Evolutionary conservation across 2,329 filamentous ascomycete species (phyloP).

Genomic region (Cytospora piceicola): DNA sequence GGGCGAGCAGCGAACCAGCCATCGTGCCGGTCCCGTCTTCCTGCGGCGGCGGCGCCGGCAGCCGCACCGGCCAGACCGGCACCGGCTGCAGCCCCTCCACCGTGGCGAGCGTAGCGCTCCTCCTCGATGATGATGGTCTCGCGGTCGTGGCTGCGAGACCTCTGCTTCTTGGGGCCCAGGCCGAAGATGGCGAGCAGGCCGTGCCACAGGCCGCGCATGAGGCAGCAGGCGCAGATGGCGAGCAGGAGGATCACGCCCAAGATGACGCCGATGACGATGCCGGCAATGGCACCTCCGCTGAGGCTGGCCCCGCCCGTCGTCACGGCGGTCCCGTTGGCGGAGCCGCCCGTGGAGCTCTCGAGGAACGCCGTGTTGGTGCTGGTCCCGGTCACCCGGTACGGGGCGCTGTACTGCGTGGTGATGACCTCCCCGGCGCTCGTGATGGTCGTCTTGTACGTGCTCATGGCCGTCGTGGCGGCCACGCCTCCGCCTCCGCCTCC

Average conservation of each 20-base stretch:
- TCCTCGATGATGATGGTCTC: constrained; percentile 56
- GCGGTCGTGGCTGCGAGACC: constrained; percentile 48
- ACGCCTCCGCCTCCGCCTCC: neutral
- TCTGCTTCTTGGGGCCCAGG: constrained; percentile 54
- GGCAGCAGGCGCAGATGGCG: constrained; percentile 76
- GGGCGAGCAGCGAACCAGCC: constrained; percentile 27
- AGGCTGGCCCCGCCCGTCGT: constrained; percentile 49
- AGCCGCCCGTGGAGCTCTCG: constrained; percentile 46
- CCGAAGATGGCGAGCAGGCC: constrained; percentile 64
- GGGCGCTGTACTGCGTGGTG: constrained; percentile 59
- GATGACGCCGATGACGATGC: constrained; percentile 77
- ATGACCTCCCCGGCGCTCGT: constrained; percentile 51
- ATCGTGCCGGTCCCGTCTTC: constrained; percentile 21
- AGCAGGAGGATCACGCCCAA: constrained; percentile 68
- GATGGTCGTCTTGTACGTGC: constrained; percentile 37
- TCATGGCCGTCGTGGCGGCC: constrained; percentile 44
- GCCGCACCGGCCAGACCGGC: constrained; percentile 51
- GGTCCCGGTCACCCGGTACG: constrained; percentile 57
- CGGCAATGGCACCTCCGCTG: constrained; percentile 75
- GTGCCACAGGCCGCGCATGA: constrained; percentile 64
- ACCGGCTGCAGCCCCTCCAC: constrained; percentile 51
- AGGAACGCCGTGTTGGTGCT: constrained; percentile 59
- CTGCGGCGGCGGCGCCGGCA: constrained; percentile 56
- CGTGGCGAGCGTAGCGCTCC: constrained; percentile 61
- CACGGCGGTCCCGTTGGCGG: constrained; percentile 43